Percentiles rank a stretch among this genome's conserved stretches.
Conservation (phyloP, 345 rosid species). For the Passiflora organensis region DNA sequence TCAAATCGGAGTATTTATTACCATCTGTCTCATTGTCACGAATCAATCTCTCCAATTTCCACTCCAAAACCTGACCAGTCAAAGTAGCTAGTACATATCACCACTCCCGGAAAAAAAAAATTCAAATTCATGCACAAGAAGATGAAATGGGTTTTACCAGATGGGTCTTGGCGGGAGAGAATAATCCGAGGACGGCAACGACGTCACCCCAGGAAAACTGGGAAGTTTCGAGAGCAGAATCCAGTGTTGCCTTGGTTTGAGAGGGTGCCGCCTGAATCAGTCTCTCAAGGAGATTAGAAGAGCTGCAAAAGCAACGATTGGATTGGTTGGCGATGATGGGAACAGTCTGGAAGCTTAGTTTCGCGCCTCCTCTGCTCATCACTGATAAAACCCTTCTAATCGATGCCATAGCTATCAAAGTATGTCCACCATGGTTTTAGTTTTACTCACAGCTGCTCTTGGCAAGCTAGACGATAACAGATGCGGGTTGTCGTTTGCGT, state of each 20-base stretch:
- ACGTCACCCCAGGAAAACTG: conserved; percentile 22
- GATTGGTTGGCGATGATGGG: not conserved
- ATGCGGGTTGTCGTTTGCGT: no score
- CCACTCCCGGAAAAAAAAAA: not conserved
- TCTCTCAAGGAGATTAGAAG: conserved; percentile 13
- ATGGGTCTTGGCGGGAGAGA: conserved; percentile 28
- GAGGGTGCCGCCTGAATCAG: conserved; percentile 21
- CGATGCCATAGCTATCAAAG: not conserved
- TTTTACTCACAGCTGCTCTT: no score
- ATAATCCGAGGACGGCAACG: conserved; percentile 20
- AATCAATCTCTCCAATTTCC: conserved; percentile 37
- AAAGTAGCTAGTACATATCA: not conserved
- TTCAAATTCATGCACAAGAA: not conserved
- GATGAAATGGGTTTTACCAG: conserved; percentile 9
- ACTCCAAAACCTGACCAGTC: conserved; percentile 31
- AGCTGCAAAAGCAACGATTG: conserved; percentile 5
- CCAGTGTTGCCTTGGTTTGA: conserved; percentile 20
- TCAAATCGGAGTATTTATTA: conserved; percentile 23
- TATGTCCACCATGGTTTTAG: no score
- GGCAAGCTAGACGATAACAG: no score
- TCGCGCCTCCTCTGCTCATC: no score
- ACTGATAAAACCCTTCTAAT: conserved; percentile 9
- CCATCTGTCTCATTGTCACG: conserved; percentile 15
- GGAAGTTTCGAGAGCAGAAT: conserved; percentile 15
- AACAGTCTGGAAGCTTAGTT: no score